Evolutionary conservation across 1,284 basidiomycete genomes (phyloP).

Genomic region (Mycena citricolor): DNA sequence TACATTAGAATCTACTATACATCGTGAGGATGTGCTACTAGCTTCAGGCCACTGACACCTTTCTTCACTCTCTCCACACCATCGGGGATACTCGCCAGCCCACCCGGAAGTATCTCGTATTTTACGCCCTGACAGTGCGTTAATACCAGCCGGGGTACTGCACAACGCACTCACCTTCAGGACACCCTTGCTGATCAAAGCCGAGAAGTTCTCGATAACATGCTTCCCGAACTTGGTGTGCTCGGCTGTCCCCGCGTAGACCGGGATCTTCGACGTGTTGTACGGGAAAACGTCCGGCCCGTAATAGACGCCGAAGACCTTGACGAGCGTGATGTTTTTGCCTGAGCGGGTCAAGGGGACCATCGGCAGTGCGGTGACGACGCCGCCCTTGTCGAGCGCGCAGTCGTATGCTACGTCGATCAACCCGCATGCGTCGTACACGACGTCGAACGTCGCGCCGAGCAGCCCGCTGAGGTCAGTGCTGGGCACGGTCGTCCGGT

Average conservation of each 20-base stretch:
- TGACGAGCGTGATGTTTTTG: slow-evolving; percentile 3
- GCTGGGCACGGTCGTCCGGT: slow-evolving; percentile 10
- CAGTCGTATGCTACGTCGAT: slow-evolving; percentile 15
- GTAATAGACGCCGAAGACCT: slow-evolving; percentile 5
- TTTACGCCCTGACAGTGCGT: background rate
- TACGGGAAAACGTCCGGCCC: slow-evolving; percentile 4
- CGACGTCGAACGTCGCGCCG: slow-evolving; percentile 7
- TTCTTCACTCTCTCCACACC: slow-evolving; percentile 6
- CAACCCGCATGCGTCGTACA: slow-evolving; percentile 7
- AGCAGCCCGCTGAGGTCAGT: slow-evolving; percentile 1
- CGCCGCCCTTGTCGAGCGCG: slow-evolving; percentile 3
- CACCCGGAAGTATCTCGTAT: background rate
- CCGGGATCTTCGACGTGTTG: background rate
- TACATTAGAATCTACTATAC: too few species aligned
- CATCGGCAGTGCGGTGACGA: slow-evolving; percentile 1
- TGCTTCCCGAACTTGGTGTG: slow-evolving; percentile 15
- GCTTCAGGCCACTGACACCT: slow-evolving; percentile 5
- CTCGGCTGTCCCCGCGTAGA: background rate
- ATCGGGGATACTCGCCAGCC: background rate
- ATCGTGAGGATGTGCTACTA: slow-evolving; percentile 7
- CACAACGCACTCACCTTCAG: slow-evolving; percentile 1
- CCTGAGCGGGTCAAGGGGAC: background rate
- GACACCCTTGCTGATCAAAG: slow-evolving; percentile 7
- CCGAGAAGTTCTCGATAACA: slow-evolving; percentile 10
- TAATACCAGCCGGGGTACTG: background rate